A percentile compares a stretch with the other conserved stretches of the same genome.
phyloP scores from a whole-genome alignment of 352 stramenopile genomes.

The Hyaloperonospora arabidopsidis region DNA sequence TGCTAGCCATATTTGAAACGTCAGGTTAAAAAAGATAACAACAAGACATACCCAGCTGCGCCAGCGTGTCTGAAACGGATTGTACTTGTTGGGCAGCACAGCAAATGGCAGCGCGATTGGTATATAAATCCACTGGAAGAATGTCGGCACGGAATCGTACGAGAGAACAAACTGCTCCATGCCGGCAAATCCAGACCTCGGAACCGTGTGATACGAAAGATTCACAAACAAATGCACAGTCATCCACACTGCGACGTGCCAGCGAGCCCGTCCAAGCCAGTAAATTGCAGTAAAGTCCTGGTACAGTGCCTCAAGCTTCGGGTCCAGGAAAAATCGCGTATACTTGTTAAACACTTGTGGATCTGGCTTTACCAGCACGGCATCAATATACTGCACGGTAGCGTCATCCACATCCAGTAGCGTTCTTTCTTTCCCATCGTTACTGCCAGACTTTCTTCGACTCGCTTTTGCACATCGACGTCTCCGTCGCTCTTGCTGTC shows the following conservation, averaged over 20 bases:
- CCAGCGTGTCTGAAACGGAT: constrained; percentile 72
- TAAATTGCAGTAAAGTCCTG: constrained; percentile 80
- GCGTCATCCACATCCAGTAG: constrained; percentile 39
- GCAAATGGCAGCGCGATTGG: constrained; percentile 66
- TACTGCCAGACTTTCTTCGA: constrained; percentile 13
- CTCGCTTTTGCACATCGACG: constrained; percentile 15
- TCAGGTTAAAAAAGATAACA: constrained; percentile 69
- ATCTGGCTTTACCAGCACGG: constrained; percentile 64
- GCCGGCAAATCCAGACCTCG: constrained; percentile 45
- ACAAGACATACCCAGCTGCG: constrained; percentile 66
- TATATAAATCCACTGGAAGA: constrained; percentile 69
- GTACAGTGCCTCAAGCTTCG: constrained; percentile 65
- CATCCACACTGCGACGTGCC: constrained; percentile 68
- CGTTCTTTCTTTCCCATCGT: constrained; percentile 25
- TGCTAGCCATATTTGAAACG: constrained; percentile 71
- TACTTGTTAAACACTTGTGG: constrained; percentile 71
- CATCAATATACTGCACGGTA: constrained; percentile 69
- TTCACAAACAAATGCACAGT: constrained; percentile 59
- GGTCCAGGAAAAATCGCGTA: constrained; percentile 73
- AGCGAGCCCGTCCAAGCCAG: constrained; percentile 72
- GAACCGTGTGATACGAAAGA: constrained; percentile 54
- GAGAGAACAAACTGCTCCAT: constrained; percentile 70
- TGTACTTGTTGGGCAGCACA: constrained; percentile 46
- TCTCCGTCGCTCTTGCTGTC: constrained; percentile 17
- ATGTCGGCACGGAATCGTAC: constrained; percentile 32